Percentiles rank a stretch among this genome's conserved stretches.
These are phyloP conservation scores for Isatis tinctoria DNA, from an alignment of 345 rosid species.

Conservation along the genomic window DNA sequence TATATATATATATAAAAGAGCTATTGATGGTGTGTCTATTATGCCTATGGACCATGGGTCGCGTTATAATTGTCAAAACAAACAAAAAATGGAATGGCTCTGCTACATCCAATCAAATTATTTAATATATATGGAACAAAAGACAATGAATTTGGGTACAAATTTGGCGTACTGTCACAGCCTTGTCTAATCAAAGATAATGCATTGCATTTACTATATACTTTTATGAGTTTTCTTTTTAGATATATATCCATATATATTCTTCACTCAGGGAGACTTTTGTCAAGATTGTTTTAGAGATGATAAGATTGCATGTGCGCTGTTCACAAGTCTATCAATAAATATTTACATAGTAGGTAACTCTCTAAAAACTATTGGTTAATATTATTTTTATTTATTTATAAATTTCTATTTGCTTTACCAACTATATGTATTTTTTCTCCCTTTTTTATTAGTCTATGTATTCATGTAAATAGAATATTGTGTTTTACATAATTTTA, in stretches of 20 bases:
- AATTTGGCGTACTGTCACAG: neutral
- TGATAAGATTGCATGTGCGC: slow-evolving; percentile 28
- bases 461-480: too few species aligned
- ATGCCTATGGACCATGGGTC: neutral
- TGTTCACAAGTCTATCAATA: neutral
- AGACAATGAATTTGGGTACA: neutral
- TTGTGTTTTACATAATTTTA: too few species aligned
- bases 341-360: neutral
- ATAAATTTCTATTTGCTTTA: too few species aligned
- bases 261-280: slow-evolving; percentile 1
- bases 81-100: neutral
- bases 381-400: too few species aligned
- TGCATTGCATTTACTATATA: neutral
- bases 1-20: too few species aligned
- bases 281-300: slow-evolving; percentile 10
- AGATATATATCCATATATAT: neutral
- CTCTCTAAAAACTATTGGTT: too few species aligned
- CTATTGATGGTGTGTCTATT: neutral
- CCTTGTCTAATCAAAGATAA: slow-evolving; percentile 11
- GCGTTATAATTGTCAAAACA: neutral
- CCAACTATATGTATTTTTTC: too few species aligned
- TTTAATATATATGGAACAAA: neutral
- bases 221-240: neutral
- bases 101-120: neutral
- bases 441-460: too few species aligned